These are phyloP conservation scores for Nakaseomyces nivariensis DNA, from an alignment of 1,139 yeast genomes.

Conservation along the genomic window DNA sequence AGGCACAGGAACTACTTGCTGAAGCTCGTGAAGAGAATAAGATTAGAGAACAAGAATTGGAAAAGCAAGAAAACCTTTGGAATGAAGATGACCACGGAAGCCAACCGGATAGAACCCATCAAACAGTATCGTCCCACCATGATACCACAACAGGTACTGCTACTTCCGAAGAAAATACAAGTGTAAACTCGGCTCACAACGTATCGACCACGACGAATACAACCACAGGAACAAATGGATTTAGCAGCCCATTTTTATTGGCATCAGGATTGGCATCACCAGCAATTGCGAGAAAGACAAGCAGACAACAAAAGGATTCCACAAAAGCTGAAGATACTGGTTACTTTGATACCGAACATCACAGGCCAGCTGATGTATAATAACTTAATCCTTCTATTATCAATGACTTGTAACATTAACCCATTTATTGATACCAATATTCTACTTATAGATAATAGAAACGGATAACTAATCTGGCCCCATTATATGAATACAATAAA, in stretches of 20 bases:
- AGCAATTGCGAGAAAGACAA: conserved; percentile 18
- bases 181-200: conserved; percentile 5
- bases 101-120: neutral
- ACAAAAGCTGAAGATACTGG: conserved; percentile 4
- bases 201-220: conserved; percentile 6
- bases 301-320: conserved; percentile 2
- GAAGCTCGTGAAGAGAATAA: conserved; percentile 70
- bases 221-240: conserved; percentile 31
- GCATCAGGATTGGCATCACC: conserved; percentile 50
- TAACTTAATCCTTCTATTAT: too few species aligned
- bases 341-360: conserved; percentile 1
- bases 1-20: conserved; percentile 78
- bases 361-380: neutral
- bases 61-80: conserved; percentile 6
- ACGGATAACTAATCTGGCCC: neutral
- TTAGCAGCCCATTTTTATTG: conserved; percentile 51
- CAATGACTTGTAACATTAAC: neutral
- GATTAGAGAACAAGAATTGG: conserved; percentile 44
- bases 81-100: conserved; percentile 6
- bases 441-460: neutral
- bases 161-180: conserved; percentile 6
- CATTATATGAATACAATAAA: too few species aligned
- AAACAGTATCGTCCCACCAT: neutral
- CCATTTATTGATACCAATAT: neutral
- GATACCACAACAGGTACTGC: neutral